Conservation (phyloP, 441 rosid genomes). For the California macrophylla region DNA sequence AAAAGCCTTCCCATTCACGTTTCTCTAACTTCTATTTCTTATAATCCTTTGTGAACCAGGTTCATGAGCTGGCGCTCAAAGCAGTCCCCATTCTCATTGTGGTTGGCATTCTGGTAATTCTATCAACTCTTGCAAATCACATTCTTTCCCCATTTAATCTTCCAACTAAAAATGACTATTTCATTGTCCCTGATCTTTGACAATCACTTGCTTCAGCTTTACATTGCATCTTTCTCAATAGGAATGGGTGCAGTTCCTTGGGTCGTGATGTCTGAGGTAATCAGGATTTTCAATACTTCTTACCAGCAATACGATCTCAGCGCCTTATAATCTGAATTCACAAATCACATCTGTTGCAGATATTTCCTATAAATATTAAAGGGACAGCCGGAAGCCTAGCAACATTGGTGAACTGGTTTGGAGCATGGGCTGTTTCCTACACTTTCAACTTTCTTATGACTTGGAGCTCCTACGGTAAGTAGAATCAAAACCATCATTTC, state of each 20-base stretch:
- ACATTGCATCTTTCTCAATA: slow-evolving; percentile 35
- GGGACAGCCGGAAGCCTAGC: slow-evolving; percentile 59
- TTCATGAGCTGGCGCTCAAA: slow-evolving; percentile 29
- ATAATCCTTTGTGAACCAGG: slow-evolving; percentile 23
- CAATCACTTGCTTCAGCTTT: slow-evolving; percentile 30
- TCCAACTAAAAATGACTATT: background rate
- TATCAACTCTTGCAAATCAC: background rate
- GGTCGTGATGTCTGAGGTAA: slow-evolving; percentile 74
- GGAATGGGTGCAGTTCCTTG: slow-evolving; percentile 70
- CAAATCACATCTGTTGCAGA: slow-evolving; percentile 21
- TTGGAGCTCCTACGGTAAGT: slow-evolving; percentile 51
- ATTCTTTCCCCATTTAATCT: background rate
- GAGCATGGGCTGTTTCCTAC: slow-evolving; percentile 53
- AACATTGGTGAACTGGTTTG: slow-evolving; percentile 42
- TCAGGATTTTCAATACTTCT: background rate
- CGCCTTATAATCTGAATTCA: background rate
- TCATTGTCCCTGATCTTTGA: background rate
- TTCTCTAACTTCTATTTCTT: background rate
- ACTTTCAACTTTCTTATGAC: slow-evolving; percentile 48
- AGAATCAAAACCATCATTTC: background rate
- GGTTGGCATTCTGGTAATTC: slow-evolving; percentile 63
- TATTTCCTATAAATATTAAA: slow-evolving; percentile 53
- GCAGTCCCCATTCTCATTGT: slow-evolving; percentile 68
- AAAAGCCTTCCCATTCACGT: background rate
- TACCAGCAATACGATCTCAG: background rate